Conservation (phyloP, 2,329 filamentous ascomycete species). For the Venturiaceae sp. region DNA sequence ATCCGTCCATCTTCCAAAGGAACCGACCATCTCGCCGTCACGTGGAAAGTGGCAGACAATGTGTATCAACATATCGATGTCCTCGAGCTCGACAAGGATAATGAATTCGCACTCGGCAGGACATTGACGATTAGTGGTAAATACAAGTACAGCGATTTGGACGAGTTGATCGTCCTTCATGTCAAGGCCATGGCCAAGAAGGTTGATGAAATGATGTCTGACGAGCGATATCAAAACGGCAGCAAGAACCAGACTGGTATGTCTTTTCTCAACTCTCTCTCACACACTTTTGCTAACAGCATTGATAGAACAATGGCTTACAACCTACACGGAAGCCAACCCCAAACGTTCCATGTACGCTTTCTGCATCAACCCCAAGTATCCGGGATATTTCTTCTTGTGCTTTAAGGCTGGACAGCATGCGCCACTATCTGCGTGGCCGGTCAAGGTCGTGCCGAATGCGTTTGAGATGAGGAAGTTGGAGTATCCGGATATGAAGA, state of each 20-base stretch:
- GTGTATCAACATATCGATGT: constrained; percentile 99
- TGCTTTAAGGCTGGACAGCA: constrained; percentile 87
- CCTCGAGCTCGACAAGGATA: constrained; percentile 92
- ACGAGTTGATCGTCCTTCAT: constrained; percentile 94
- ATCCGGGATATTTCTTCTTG: constrained; percentile 89
- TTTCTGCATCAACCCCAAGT: constrained; percentile 88
- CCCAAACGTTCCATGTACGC: constrained; percentile 88
- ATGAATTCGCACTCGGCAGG: constrained; percentile 86
- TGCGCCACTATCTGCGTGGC: constrained; percentile 66
- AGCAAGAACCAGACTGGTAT: constrained; percentile 76
- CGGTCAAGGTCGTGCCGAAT: constrained; percentile 83
- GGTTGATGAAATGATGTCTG: constrained; percentile 88
- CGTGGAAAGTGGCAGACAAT: constrained; percentile 94
- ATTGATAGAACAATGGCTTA: constrained; percentile 77
- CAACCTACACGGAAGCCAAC: constrained; percentile 92
- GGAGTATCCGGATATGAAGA: constrained; percentile 88
- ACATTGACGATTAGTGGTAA: constrained; percentile 78
- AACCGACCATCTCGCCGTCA: constrained; percentile 88
- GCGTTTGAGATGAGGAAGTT: constrained; percentile 86
- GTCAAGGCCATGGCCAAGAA: constrained; percentile 97
- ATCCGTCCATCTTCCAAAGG: constrained; percentile 94
- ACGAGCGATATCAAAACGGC: constrained; percentile 86
- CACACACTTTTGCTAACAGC: not conserved
- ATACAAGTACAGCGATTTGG: constrained; percentile 88
- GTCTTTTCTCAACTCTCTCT: constrained; percentile 23